phyloP scores from a whole-genome alignment of 352 stramenopile species.

The Lagenidium giganteum region DNA sequence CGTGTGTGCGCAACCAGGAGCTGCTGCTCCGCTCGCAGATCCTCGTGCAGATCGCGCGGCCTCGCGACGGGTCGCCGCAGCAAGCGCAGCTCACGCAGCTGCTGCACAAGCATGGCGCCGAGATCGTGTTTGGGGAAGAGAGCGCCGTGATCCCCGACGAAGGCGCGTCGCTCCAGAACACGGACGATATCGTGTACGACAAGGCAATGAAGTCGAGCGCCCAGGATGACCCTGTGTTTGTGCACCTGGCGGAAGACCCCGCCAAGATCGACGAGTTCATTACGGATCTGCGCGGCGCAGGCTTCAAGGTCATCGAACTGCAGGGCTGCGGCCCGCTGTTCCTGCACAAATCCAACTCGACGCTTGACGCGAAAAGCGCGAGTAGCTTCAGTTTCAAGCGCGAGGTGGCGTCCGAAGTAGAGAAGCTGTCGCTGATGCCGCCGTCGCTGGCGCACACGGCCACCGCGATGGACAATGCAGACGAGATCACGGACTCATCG shows the following conservation, averaged over 20 bases:
- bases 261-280: constrained; percentile 36
- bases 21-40: constrained; percentile 58
- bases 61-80: constrained; percentile 10
- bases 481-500: constrained; percentile 19
- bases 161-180: constrained; percentile 13
- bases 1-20: constrained; percentile 59
- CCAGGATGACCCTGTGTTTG: constrained; percentile 16
- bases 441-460: constrained; percentile 20
- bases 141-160: constrained; percentile 23
- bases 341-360: constrained; percentile 57
- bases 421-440: constrained; percentile 19
- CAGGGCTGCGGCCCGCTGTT: constrained; percentile 59
- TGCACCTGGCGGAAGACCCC: constrained; percentile 54
- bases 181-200: constrained; percentile 18
- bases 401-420: constrained; percentile 42
- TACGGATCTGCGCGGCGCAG: constrained; percentile 21
- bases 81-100: constrained; percentile 16
- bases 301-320: constrained; percentile 42
- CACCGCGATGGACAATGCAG: constrained; percentile 6
- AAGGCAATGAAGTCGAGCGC: constrained; percentile 2
- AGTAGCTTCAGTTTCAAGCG: constrained; percentile 54
- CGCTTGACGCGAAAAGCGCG: constrained; percentile 44
- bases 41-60: constrained; percentile 29
- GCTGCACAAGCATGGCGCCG: constrained; percentile 30
- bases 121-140: constrained; percentile 28